Base-by-base conservation (phyloP, 805 yeast genomes). In the Schizosaccharomyces octosporus region DNA sequence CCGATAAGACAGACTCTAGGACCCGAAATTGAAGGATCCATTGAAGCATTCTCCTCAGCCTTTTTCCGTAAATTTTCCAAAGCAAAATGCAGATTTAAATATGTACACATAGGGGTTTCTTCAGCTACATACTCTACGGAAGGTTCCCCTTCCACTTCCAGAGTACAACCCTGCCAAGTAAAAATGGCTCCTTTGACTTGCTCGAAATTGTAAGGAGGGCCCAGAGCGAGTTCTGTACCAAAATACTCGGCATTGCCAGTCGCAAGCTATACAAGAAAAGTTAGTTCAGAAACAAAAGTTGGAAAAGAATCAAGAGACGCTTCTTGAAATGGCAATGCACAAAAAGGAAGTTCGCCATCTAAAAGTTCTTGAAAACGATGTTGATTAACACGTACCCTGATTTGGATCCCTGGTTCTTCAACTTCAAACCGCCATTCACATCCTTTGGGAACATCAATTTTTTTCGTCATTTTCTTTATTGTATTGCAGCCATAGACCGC, bases 161-260 rank as follows among this genome's bases (percentile, higher is more conserved):
- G 62, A 45, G 70, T 74, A 66, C 87, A 81, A 4, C 95, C 95
- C 43, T 79, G 80, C 65, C 79, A 80, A 1, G 88, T 77, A 63
- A 73, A 80, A 1, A 85, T 66, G 15, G 83, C 79, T 3, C 79
- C 72, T 61, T 79, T 80, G 63, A 77, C 72, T 6, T 82, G 83
- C 31, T 72, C 70, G 67, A 85, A 81, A 2, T 71, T 68, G 66
- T 81, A 83, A 27, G 81, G 85, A 0, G 77, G 75, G 63, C 84
- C 86, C 55, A 77, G 74, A 2, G 96, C 85, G 29, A 93, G 77
- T 69, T 93, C 99, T 2, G 96, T 87, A 29, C 98, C 99, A 71
- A 84, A 87, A 9, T 88, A 79, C 72, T 93, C 98, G 1, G 87
- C 95, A 1, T 82, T 76, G 3, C 98, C 99, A 1, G 32, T 19